Base-by-base conservation (phyloP, 1,139 yeast species). In the Debaryomycetaceae sp. region DNA sequence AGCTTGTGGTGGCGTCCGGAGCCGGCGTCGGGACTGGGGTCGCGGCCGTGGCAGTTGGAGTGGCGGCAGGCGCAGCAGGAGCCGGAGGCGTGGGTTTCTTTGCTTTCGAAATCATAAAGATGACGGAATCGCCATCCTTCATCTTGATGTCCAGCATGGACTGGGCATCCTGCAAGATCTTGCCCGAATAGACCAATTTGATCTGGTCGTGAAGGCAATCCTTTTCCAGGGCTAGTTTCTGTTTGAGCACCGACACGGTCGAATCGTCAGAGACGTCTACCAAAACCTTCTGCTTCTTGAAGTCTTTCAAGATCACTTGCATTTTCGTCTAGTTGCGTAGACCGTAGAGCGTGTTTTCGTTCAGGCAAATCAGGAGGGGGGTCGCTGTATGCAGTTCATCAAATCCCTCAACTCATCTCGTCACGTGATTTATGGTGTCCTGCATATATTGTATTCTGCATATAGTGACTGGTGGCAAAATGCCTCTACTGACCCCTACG, bases 171-270 rank as follows among this genome's bases (percentile, higher is more conserved):
- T 75, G 85, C 34, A 90, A 71, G 26, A 90, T 92, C 50, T 86
- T 86, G 22, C 93, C 94, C 2, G 95, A 85, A 53, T 80, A 90
- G 34, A 92, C 95, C 47, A 90, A 73, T 57, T 87, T 90, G 52
- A 90, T 76, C 49, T 79, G 90, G 5, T 72, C 55, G 3, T 75
- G 71, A 22, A 80, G 93, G 45, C 86, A 77, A 12, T 70, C 74
- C 41, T 81, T 78, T 33, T 69, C 62, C 22, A 63, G 56, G 7
- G 87, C 92, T 31, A 90, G 67, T 42, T 73, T 73, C 45, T 77
- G 79, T 55, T 90, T 90, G 26, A 80, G 75, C 6, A 7, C 10
- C 20, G 20, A 6, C 20, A 76, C 92, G 3, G 83, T 69, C 32
- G 77, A 85, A 15, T 70, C 40, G 13, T 70, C 64, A 35, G 80